Percentiles rank a stretch among this genome's conserved stretches.
These are phyloP conservation scores for Ramaria rubella DNA, from an alignment of 768 basidiomycete species.

Conservation along the genomic window DNA sequence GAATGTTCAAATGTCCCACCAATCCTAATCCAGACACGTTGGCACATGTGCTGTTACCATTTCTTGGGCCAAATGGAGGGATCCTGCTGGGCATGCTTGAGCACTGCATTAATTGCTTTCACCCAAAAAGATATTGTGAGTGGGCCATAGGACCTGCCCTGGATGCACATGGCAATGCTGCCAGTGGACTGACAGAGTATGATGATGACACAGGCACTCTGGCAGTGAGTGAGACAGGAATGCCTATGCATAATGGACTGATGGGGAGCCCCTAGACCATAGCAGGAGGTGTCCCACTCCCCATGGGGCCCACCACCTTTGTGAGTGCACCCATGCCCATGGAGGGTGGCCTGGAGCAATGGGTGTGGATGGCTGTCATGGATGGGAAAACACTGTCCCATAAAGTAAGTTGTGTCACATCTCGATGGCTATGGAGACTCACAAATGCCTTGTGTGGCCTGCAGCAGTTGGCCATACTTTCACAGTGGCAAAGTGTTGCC, in stretches of 20 bases:
- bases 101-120: constrained; percentile 22
- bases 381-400: constrained; percentile 28
- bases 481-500: constrained; percentile 18
- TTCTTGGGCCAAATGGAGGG: constrained; percentile 17
- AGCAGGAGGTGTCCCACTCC: no score
- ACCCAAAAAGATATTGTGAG: constrained; percentile 19
- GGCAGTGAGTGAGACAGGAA: not conserved
- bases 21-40: constrained; percentile 15
- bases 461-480: constrained; percentile 16
- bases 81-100: no score
- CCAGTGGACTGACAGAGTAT: no score
- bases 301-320: no score
- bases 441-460: not conserved
- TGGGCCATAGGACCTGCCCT: constrained; percentile 9
- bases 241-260: not conserved
- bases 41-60: constrained; percentile 8
- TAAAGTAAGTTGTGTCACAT: constrained; percentile 12
- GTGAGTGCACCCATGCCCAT: not conserved
- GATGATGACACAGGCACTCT: not conserved
- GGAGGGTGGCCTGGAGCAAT: constrained; percentile 16
- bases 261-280: no score
- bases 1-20: constrained; percentile 13
- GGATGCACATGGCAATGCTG: constrained; percentile 1
- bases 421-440: not conserved
- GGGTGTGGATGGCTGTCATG: constrained; percentile 28